Evolutionary conservation across 257 asterid species (phyloP).

Genomic region (Lithospermum erythrorhizon): DNA sequence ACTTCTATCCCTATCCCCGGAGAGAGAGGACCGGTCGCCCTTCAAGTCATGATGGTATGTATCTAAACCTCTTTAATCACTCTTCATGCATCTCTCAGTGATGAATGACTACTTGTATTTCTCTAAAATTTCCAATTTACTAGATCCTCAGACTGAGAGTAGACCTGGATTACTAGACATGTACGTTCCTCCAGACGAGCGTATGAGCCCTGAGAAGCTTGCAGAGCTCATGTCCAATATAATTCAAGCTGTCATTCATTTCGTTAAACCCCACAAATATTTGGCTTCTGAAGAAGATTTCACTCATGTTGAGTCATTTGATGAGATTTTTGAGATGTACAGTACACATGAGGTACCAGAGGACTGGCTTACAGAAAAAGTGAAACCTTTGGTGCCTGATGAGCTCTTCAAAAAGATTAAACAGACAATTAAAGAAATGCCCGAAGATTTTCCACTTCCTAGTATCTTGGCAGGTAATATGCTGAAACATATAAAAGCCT

Average conservation of each 20-base stretch:
- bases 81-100: background rate
- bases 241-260: conserved; percentile 24
- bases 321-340: conserved; percentile 26
- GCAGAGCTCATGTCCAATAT: conserved; percentile 22
- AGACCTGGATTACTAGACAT: conserved; percentile 17
- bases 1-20: conserved; percentile 39
- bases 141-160: conserved; percentile 22
- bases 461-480: conserved; percentile 27
- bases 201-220: conserved; percentile 30
- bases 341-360: conserved; percentile 12
- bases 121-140: background rate
- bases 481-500: background rate
- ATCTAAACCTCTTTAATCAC: background rate
- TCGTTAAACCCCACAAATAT: conserved; percentile 21
- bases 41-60: conserved; percentile 18
- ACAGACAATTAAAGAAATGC: conserved; percentile 15
- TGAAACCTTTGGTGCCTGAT: conserved; percentile 24
- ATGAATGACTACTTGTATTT: background rate
- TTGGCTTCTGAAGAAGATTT: conserved; percentile 14
- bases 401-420: conserved; percentile 23
- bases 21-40: conserved; percentile 36
- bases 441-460: conserved; percentile 21
- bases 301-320: conserved; percentile 26
- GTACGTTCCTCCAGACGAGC: conserved; percentile 39
- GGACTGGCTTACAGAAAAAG: conserved; percentile 19